Base-by-base conservation (phyloP, 2,329 filamentous ascomycete species). In the Cordyceps militaris region DNA sequence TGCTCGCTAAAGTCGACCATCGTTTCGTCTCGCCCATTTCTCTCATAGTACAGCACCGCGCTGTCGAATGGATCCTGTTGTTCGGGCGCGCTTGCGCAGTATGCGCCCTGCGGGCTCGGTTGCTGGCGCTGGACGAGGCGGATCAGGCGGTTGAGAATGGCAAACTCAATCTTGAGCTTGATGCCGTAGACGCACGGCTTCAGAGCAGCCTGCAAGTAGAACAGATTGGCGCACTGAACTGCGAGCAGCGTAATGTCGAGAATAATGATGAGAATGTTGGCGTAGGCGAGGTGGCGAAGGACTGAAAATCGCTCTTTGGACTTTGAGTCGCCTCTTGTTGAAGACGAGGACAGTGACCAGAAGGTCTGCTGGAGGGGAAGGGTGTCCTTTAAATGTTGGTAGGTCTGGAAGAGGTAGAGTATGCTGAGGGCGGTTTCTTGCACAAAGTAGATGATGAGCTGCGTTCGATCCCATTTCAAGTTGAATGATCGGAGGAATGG, bases 391-490 rank as follows among this genome's bases (percentile, higher is more conserved):
- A 63, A 23, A 13, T 58, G 56, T 6, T 53, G 58, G 28, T 58
- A 58, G 3, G 62, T 63, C 50, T 63, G 57, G 28, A 52, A 57
- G 6, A 82, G 79, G 63, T 79, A 81, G n/a, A 80, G 65, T 0
- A 71, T 71, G 3, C 77, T 79, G 44, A 82, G 72, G 55, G 78
- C 70, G 26, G 76, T 71, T 59, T 82, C 79, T 64, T 82, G 79
- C 16, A 79, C 59, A 61, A 76, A 79, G 64, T 81, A 81, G 4
- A 77, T 70, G 11, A 76, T 77, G 66, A 81, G 76, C 64, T 82
- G 78, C 16, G 81, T 70, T 59, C 77, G 76, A 61, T 82, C 79
- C 68, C 78, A 65, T 57, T 76, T 66, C n/a, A 72, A 70, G 60
- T 78, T 61, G 43, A 59, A 57, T 19, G 54, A 26, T 1, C 36